Conservation (phyloP, 768 basidiomycete genomes). For the Phanerochaete carnosa region DNA sequence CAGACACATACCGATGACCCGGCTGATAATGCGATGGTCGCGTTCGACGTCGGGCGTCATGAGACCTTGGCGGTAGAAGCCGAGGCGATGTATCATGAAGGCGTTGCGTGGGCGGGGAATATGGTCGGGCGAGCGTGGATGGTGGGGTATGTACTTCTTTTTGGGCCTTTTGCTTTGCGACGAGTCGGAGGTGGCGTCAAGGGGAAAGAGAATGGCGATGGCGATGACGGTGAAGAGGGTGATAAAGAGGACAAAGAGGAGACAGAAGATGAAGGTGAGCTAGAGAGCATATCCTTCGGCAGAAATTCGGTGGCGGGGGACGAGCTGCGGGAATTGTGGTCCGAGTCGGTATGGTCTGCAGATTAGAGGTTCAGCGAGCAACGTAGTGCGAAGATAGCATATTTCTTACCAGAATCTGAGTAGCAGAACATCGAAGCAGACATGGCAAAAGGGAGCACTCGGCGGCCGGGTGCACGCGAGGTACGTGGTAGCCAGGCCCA, state of each 20-base stretch:
- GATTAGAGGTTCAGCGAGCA: not conserved
- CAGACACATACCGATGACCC: constrained; percentile 71
- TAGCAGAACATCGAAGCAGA: not conserved
- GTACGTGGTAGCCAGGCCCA: not conserved
- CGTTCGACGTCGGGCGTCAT: constrained; percentile 50
- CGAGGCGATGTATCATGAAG: constrained; percentile 81
- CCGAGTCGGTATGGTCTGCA: not conserved
- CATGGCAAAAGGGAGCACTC: not conserved
- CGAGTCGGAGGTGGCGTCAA: not conserved
- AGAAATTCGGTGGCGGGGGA: not conserved
- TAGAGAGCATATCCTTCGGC: not conserved
- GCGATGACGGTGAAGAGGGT: not conserved
- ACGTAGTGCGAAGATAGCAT: too few species aligned
- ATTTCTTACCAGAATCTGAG: not conserved
- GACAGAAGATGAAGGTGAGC: not conserved
- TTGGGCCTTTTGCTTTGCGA: not conserved
- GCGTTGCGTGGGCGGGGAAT: constrained; percentile 81
- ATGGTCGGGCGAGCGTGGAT: constrained; percentile 35
- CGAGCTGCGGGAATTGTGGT: not conserved
- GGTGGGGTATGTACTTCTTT: not conserved
- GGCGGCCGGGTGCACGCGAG: not conserved
- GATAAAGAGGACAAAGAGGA: not conserved
- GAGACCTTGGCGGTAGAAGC: constrained; percentile 51
- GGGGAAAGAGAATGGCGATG: not conserved
- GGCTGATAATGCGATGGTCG: constrained; percentile 72